Evolutionary conservation across 768 basidiomycete genomes (phyloP).

Genomic region (Baorangia bicolor): DNA sequence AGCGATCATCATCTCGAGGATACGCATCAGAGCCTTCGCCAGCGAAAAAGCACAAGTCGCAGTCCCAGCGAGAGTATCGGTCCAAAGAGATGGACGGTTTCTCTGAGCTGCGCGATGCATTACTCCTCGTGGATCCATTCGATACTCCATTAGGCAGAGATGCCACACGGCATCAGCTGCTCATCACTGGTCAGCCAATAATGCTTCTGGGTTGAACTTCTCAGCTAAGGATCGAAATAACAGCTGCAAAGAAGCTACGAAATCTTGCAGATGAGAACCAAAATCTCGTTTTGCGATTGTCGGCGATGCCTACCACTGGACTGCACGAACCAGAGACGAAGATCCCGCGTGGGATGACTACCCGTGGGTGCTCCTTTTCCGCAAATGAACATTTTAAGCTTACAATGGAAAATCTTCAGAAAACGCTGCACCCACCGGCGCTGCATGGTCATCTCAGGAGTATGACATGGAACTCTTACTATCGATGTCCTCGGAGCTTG

Average conservation of each 20-base stretch:
- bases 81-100: slow-evolving; percentile 32
- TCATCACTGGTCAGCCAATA: slow-evolving; percentile 21
- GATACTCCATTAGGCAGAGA: slow-evolving; percentile 25
- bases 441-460: slow-evolving; percentile 7
- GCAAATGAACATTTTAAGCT: neutral
- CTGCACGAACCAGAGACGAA: neutral
- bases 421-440: slow-evolving; percentile 1
- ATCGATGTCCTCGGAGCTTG: neutral
- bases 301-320: slow-evolving; percentile 5
- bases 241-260: slow-evolving; percentile 51
- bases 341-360: neutral
- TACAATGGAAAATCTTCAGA: slow-evolving; percentile 4
- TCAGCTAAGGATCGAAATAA: slow-evolving; percentile 5
- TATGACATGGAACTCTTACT: slow-evolving; percentile 4
- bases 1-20: slow-evolving; percentile 10
- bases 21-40: slow-evolving; percentile 3
- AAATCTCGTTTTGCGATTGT: slow-evolving; percentile 14
- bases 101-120: slow-evolving; percentile 27
- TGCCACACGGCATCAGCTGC: slow-evolving; percentile 31
- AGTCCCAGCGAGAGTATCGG: slow-evolving; percentile 31
- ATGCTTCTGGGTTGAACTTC: neutral
- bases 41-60: slow-evolving; percentile 22
- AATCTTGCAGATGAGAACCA: slow-evolving; percentile 26
- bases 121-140: slow-evolving; percentile 26
- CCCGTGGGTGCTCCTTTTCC: slow-evolving; percentile 12